phyloP scores from a whole-genome alignment of 805 yeast species.

The Ogataea nitratoaversa region DNA sequence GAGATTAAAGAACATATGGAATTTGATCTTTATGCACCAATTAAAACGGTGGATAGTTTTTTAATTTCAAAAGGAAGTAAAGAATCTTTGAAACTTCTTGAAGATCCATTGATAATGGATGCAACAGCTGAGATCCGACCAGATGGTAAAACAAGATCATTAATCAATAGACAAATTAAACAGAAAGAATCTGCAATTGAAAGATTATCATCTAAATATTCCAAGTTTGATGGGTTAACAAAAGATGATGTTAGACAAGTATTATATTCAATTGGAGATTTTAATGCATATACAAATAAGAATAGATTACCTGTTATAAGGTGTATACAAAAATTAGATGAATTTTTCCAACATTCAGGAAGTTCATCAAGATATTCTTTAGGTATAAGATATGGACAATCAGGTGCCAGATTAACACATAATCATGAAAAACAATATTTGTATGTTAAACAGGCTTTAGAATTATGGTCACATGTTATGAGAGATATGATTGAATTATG shows the following conservation, averaged over 20 bases:
- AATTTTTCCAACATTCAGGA: constrained; percentile 35
- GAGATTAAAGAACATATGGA: constrained; percentile 69
- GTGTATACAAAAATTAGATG: constrained; percentile 52
- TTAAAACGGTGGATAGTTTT: constrained; percentile 53
- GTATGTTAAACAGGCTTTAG: constrained; percentile 70
- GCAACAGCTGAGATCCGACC: constrained; percentile 70
- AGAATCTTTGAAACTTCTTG: constrained; percentile 40
- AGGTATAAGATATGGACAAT: constrained; percentile 61
- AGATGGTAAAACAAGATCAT: constrained; percentile 47
- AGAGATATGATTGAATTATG: constrained; percentile 73
- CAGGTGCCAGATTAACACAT: constrained; percentile 71
- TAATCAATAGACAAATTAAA: constrained; percentile 56
- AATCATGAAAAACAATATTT: constrained; percentile 68
- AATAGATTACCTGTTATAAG: constrained; percentile 65
- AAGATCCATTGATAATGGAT: constrained; percentile 52
- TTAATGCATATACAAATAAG: constrained; percentile 64
- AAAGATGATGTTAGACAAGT: constrained; percentile 69
- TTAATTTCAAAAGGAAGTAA: constrained; percentile 38
- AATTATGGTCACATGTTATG: constrained; percentile 74
- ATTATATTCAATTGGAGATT: constrained; percentile 74
- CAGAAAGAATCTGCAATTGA: constrained; percentile 70
- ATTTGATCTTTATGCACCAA: constrained; percentile 70
- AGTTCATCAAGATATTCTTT: constrained; percentile 36
- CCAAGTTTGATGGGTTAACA: constrained; percentile 35
- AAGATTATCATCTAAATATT: constrained; percentile 46